A percentile compares a stretch with the other conserved stretches of the same genome.
phyloP scores from a whole-genome alignment of 352 stramenopile species.

The Blastocystis sp. region DNA sequence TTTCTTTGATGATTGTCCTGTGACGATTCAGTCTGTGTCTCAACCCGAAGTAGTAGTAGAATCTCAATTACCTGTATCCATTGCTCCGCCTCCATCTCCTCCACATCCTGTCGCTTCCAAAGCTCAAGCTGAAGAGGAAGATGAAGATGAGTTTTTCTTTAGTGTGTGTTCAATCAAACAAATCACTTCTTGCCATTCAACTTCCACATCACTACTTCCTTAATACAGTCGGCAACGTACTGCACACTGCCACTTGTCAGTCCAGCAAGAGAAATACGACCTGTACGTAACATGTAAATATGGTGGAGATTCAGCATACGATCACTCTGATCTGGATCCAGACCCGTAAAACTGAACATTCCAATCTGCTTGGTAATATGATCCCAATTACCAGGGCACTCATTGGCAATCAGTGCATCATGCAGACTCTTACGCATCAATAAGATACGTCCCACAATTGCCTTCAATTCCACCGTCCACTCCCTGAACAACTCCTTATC shows the following conservation, averaged over 20 bases:
- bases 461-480: conserved; percentile 70
- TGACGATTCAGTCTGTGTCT: neutral
- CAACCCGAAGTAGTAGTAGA: neutral
- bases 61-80: neutral
- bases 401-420: conserved; percentile 80
- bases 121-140: neutral
- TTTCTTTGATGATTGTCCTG: neutral
- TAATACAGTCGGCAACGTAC: conserved; percentile 87
- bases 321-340: conserved; percentile 86
- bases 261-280: conserved; percentile 89
- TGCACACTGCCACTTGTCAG: conserved; percentile 90
- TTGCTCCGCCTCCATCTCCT: neutral
- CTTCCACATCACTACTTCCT: conserved; percentile 76
- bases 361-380: conserved; percentile 96
- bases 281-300: conserved; percentile 95
- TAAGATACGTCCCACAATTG: conserved; percentile 65
- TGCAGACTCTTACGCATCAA: conserved; percentile 65
- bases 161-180: conserved; percentile 43
- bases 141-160: conserved; percentile 41
- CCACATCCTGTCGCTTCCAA: neutral
- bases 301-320: conserved; percentile 87
- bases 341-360: conserved; percentile 84
- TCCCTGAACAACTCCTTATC: conserved; percentile 77
- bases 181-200: conserved; percentile 62
- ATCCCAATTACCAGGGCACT: conserved; percentile 80